A percentile compares a stretch with the other conserved stretches of the same genome.
Conservation (phyloP, 352 stramenopile species). For the Globisporangium alternatum region DNA sequence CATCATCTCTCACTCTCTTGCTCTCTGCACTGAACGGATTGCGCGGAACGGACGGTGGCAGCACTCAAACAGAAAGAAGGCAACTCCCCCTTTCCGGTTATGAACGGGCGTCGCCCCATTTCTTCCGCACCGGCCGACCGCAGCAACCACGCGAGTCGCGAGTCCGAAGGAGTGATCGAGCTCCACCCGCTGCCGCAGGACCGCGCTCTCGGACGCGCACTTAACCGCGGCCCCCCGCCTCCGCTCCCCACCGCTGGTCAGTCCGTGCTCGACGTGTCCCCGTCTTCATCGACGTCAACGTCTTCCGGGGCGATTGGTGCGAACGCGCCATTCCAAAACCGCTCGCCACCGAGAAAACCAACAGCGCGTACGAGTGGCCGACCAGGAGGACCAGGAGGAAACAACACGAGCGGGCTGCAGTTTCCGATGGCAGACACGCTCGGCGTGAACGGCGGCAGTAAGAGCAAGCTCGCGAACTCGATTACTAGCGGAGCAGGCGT, state of each 20-base stretch:
- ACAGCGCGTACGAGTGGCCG: background rate
- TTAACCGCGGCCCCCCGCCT: slow-evolving; percentile 10
- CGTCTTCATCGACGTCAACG: slow-evolving; percentile 6
- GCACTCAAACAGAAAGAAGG: background rate
- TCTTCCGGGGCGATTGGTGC: background rate
- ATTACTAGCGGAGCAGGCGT: background rate
- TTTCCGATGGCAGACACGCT: slow-evolving; percentile 17
- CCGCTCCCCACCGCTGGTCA: background rate
- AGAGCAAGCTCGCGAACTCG: slow-evolving; percentile 2
- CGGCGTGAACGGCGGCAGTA: slow-evolving; percentile 5
- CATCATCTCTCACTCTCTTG: too few relatives aligned
- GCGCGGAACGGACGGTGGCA: background rate
- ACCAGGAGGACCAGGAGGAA: background rate
- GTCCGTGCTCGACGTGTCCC: slow-evolving; percentile 1
- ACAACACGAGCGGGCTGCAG: slow-evolving; percentile 9
- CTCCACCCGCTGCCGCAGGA: slow-evolving; percentile 14
- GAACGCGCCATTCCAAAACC: slow-evolving; percentile 2
- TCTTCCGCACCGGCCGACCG: slow-evolving; percentile 6
- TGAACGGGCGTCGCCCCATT: slow-evolving; percentile 8
- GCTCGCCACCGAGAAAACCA: slow-evolving; percentile 3
- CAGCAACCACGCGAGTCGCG: slow-evolving; percentile 12
- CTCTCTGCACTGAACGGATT: background rate
- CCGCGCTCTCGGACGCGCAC: slow-evolving; percentile 4
- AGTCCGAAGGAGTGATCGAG: slow-evolving; percentile 22
- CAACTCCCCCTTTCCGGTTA: background rate